Evolutionary conservation across 2,329 filamentous ascomycete genomes (phyloP).

Genomic region (Pseudogymnoascus verrucosus): DNA sequence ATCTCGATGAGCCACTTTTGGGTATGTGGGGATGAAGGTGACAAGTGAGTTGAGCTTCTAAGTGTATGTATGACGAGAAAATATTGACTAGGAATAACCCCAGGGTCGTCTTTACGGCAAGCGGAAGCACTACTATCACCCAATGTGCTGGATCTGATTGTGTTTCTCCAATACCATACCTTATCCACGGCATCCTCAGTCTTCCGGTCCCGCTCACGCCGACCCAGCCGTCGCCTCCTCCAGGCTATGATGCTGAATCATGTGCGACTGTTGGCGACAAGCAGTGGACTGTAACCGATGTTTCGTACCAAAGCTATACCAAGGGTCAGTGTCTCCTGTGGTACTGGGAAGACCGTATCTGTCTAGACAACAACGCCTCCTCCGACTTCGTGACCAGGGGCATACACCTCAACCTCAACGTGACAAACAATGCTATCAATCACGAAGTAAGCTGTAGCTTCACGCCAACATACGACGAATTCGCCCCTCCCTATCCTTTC

Average conservation of each 20-base stretch:
- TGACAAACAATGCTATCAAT: slow-evolving; percentile 1
- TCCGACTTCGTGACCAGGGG: neutral
- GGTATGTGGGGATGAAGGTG: neutral
- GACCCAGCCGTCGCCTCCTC: neutral
- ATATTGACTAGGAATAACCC: neutral
- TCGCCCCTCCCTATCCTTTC: neutral
- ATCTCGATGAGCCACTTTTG: neutral
- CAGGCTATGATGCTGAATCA: neutral
- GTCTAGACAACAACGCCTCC: neutral
- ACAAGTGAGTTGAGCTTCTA: neutral
- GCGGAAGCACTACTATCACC: neutral
- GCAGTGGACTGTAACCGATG: neutral
- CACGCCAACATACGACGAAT: neutral
- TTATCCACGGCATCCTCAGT: neutral
- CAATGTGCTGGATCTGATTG: neutral
- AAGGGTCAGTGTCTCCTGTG: neutral
- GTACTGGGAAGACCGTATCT: neutral
- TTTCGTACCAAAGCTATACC: neutral
- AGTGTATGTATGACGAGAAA: neutral
- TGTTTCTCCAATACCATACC: neutral
- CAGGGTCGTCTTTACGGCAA: neutral
- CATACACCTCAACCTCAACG: neutral
- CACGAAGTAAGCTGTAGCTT: neutral
- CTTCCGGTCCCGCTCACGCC: neutral
- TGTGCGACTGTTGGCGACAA: neutral